Conservation (phyloP, 139 green algal genomes). For the Coccomyxa sp. region DNA sequence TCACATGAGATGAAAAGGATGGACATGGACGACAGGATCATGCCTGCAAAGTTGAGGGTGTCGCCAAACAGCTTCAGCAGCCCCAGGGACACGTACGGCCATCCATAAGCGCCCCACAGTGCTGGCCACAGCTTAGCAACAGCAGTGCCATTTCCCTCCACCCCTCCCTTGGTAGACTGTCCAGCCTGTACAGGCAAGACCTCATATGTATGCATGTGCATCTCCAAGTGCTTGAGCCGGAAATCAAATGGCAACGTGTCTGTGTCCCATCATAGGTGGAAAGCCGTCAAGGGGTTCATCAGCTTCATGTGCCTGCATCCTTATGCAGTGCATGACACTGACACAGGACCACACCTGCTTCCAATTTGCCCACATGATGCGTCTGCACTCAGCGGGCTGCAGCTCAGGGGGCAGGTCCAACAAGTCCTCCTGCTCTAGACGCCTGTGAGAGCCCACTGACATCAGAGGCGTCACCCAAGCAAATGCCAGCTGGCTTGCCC, state of each 20-base stretch:
- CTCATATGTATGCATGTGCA: no score
- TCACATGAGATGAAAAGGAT: not conserved
- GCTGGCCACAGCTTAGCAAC: not conserved
- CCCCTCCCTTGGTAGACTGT: no score
- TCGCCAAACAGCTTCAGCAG: constrained; percentile 61
- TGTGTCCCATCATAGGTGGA: no score
- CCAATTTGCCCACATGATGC: constrained; percentile 46
- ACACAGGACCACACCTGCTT: constrained; percentile 18
- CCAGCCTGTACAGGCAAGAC: no score
- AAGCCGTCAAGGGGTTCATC: no score
- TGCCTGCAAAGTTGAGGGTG: constrained; percentile 54
- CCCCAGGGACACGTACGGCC: constrained; percentile 44
- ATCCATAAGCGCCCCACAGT: constrained; percentile 24
- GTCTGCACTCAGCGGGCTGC: constrained; percentile 32
- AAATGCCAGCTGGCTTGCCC: constrained; percentile 21
- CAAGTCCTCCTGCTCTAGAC: constrained; percentile 54
- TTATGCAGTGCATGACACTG: no score
- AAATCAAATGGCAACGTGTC: no score
- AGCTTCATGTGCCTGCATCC: no score
- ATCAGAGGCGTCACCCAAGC: constrained; percentile 52
- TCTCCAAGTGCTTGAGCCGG: no score
- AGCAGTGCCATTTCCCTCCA: no score
- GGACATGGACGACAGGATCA: not conserved
- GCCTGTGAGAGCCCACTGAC: constrained; percentile 12
- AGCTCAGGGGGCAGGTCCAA: constrained; percentile 24